These are phyloP conservation scores for Fusarium paranaense DNA, from an alignment of 2,329 filamentous ascomycete genomes.

Conservation along the genomic window DNA sequence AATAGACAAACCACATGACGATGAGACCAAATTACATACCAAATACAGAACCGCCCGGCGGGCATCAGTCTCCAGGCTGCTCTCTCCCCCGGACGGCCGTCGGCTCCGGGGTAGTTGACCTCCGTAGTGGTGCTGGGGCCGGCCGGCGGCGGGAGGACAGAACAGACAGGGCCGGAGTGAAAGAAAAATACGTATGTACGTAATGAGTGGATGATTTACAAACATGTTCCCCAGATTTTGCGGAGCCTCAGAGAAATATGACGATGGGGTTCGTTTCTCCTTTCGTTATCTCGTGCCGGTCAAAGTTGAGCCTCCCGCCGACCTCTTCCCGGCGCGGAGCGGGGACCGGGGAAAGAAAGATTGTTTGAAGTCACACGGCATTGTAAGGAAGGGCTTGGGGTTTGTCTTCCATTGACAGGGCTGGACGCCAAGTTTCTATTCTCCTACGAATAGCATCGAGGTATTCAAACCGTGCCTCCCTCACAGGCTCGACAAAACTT, in stretches of 20 bases:
- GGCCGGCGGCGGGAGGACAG: slow-evolving; percentile 3
- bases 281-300: not conserved
- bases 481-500: not conserved
- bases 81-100: not conserved
- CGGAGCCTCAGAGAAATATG: not conserved
- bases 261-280: not conserved
- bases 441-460: not conserved
- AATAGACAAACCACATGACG: not conserved
- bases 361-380: not conserved
- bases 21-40: not conserved
- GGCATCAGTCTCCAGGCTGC: not conserved
- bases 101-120: slow-evolving; percentile 27
- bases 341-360: not conserved
- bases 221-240: not conserved
- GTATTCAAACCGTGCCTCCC: not conserved
- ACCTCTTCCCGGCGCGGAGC: not conserved
- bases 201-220: not conserved
- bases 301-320: not conserved
- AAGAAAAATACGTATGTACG: not conserved
- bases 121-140: slow-evolving; percentile 5
- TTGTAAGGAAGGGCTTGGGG: not conserved
- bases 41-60: not conserved
- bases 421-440: not conserved
- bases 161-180: not conserved
- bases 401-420: not conserved